Conservation (phyloP, 805 yeast genomes). For the Tetrapisispora taiwanensis region DNA sequence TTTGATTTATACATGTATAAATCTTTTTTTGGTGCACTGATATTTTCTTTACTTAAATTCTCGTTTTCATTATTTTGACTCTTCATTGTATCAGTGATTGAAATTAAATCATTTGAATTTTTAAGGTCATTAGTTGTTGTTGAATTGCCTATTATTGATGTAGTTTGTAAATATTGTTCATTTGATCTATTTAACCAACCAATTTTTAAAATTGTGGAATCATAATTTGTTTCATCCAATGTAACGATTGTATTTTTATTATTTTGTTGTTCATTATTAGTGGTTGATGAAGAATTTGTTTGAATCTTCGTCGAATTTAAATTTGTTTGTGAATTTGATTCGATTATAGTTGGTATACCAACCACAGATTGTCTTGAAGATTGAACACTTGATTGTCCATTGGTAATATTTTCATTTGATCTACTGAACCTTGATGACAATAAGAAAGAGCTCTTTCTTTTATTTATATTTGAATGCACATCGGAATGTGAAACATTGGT, state of each 20-base stretch:
- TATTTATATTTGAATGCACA: background rate
- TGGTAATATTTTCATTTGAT: background rate
- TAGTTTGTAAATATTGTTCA: conserved; percentile 13
- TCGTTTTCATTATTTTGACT: background rate
- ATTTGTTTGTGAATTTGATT: background rate
- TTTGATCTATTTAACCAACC: conserved; percentile 53
- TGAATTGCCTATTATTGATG: background rate
- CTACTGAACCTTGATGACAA: conserved; percentile 1
- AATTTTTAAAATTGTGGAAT: conserved; percentile 34
- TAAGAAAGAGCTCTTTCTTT: conserved; percentile 2
- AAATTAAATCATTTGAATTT: background rate
- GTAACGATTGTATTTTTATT: conserved; percentile 2
- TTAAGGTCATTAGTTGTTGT: background rate
- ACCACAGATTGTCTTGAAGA: background rate
- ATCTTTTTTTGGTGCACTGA: background rate
- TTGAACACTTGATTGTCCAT: background rate
- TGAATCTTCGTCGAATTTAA: too few species aligned
- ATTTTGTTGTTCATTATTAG: background rate
- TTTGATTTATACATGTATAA: background rate
- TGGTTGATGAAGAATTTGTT: too few species aligned
- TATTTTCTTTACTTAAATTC: background rate
- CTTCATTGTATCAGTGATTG: background rate
- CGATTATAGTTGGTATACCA: background rate
- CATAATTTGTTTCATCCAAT: conserved; percentile 29
- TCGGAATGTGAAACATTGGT: background rate